Evolutionary conservation across 306 rosid genomes (phyloP).

Genomic region (Citrullus amarus): DNA sequence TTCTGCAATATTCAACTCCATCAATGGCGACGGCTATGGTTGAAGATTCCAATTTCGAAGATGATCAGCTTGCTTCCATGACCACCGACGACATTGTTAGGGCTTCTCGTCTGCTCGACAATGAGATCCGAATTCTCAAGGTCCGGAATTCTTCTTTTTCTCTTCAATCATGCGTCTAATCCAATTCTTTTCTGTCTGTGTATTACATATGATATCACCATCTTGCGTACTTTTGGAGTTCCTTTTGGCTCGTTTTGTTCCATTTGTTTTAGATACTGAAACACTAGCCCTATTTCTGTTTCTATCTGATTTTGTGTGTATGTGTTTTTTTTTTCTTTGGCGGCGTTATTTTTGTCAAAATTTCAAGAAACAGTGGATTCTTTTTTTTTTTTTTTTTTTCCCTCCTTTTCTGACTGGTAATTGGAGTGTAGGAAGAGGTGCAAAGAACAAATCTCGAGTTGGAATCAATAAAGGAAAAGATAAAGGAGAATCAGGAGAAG

Average conservation of each 20-base stretch:
- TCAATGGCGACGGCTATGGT: conserved; percentile 60
- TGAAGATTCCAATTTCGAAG: conserved; percentile 64
- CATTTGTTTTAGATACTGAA: neutral
- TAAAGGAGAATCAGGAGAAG: conserved; percentile 88
- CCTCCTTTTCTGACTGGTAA: neutral
- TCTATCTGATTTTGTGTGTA: neutral
- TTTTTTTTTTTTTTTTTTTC: neutral
- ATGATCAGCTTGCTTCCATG: conserved; percentile 63
- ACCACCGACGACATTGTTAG: conserved; percentile 51
- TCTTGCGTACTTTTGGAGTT: neutral
- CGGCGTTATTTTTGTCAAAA: neutral
- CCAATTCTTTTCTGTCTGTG: neutral
- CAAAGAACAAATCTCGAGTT: conserved; percentile 73
- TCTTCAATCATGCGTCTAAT: neutral
- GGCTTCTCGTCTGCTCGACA: conserved; percentile 80
- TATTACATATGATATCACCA: neutral
- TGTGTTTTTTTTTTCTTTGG: neutral
- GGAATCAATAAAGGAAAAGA: conserved; percentile 82
- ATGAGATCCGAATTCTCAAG: conserved; percentile 74
- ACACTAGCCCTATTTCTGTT: neutral
- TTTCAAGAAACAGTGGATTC: neutral
- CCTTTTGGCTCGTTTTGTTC: neutral
- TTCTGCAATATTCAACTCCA: neutral
- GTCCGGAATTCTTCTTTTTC: conserved; percentile 16
- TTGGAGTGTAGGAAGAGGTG: conserved; percentile 62